Conservation (phyloP, 331 rosid genomes). For the Dryas integrifolia region DNA sequence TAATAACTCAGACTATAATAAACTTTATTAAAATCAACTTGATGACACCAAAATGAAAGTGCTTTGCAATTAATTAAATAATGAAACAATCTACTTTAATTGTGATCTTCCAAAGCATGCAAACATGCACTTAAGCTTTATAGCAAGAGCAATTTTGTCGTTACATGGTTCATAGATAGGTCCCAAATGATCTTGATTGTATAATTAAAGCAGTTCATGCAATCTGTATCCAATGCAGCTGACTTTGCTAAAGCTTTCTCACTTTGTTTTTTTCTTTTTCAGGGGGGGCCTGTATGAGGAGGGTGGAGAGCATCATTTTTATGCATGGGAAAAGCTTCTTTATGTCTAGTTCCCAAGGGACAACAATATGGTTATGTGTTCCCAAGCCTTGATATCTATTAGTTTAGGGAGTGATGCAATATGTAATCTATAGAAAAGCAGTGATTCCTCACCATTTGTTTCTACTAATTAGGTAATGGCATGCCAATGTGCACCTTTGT, state of each 20-base stretch:
- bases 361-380: conserved; percentile 33
- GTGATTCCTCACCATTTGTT: conserved; percentile 7
- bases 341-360: conserved; percentile 66
- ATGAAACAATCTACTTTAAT: background rate
- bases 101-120: background rate
- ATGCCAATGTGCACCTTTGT: conserved; percentile 22
- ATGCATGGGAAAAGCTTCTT: conserved; percentile 38
- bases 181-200: background rate
- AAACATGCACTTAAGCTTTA: too few relatives aligned
- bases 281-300: background rate
- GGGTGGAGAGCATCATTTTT: conserved; percentile 55
- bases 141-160: background rate
- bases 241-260: conserved; percentile 31
- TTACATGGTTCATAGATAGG: background rate
- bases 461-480: conserved; percentile 12
- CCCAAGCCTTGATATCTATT: conserved; percentile 18
- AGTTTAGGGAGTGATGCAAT: conserved; percentile 24
- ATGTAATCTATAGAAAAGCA: conserved; percentile 23
- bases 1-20: background rate
- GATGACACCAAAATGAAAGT: conserved; percentile 5
- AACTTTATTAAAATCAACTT: too few relatives aligned
- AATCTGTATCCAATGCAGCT: conserved; percentile 9
- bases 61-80: conserved; percentile 7
- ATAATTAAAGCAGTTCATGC: background rate
- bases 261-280: background rate